These are phyloP conservation scores for Gossypium arboreum DNA, from an alignment of 345 rosid species.

Conservation along the genomic window DNA sequence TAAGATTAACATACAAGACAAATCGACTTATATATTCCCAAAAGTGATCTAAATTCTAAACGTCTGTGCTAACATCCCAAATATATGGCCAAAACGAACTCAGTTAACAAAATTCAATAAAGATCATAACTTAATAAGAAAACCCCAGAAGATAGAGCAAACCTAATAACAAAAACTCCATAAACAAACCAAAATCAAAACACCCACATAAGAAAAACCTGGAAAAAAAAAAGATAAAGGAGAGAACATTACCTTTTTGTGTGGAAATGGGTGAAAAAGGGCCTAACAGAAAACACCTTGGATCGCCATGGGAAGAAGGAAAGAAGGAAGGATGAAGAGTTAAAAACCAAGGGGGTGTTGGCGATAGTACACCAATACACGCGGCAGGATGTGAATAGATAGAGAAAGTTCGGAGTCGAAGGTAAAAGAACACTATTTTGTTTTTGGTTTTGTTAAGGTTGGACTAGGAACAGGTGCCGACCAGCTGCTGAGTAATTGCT, in stretches of 20 bases:
- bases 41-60: not conserved
- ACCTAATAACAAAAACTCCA: not conserved
- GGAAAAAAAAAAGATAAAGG: not conserved
- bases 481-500: not conserved
- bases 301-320: not conserved
- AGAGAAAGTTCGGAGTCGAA: not conserved
- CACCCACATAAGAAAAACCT: not conserved
- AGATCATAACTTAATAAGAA: not conserved
- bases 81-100: not conserved
- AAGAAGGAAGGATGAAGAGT: not conserved
- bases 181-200: not conserved
- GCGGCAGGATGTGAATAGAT: not conserved
- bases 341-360: not conserved
- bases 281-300: not conserved
- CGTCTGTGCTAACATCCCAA: not conserved
- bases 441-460: not conserved
- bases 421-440: not conserved
- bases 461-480: not conserved
- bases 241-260: conserved; percentile 3
- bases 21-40: not conserved
- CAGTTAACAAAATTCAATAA: not conserved
- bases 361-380: not conserved
- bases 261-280: not conserved
- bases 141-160: not conserved
- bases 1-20: not conserved